These are phyloP conservation scores for Aspergillus floridensis DNA, from an alignment of 2,329 filamentous ascomycete species.

Conservation along the genomic window DNA sequence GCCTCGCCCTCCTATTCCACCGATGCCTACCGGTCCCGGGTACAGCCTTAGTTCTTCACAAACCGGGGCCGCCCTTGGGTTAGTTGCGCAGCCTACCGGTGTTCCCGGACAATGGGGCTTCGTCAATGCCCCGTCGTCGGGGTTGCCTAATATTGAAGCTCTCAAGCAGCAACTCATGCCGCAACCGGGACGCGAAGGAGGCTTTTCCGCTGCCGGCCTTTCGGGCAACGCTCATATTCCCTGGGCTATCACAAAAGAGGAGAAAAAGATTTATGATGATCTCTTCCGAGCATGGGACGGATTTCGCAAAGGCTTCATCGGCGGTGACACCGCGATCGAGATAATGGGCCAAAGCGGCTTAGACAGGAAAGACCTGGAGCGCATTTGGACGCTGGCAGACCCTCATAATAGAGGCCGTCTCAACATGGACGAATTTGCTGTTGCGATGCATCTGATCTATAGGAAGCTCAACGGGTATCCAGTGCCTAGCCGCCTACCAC, in stretches of 20 bases:
- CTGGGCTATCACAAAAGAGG: slow-evolving; percentile 98
- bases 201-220: slow-evolving; percentile 80
- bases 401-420: slow-evolving; percentile 90
- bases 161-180: slow-evolving; percentile 96
- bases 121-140: slow-evolving; percentile 86
- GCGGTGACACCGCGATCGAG: slow-evolving; percentile 88
- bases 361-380: slow-evolving; percentile 83
- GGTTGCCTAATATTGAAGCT: slow-evolving; percentile 89
- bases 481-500: slow-evolving; percentile 78
- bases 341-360: slow-evolving; percentile 96
- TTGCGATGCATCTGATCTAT: slow-evolving; percentile 99
- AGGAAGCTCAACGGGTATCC: slow-evolving; percentile 95
- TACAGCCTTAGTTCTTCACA: slow-evolving; percentile 58
- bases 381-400: slow-evolving; percentile 92
- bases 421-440: slow-evolving; percentile 94
- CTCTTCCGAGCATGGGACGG: slow-evolving; percentile 97
- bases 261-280: slow-evolving; percentile 94
- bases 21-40: slow-evolving; percentile 75
- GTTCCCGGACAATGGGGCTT: slow-evolving; percentile 96
- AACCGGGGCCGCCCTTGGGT: slow-evolving; percentile 66
- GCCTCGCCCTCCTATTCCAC: slow-evolving; percentile 73
- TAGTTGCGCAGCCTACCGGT: slow-evolving; percentile 94
- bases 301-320: slow-evolving; percentile 86
- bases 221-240: slow-evolving; percentile 93
- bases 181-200: slow-evolving; percentile 83